Conservation (phyloP, 495 filamentous ascomycete genomes). For the Neurospora intermedia region DNA sequence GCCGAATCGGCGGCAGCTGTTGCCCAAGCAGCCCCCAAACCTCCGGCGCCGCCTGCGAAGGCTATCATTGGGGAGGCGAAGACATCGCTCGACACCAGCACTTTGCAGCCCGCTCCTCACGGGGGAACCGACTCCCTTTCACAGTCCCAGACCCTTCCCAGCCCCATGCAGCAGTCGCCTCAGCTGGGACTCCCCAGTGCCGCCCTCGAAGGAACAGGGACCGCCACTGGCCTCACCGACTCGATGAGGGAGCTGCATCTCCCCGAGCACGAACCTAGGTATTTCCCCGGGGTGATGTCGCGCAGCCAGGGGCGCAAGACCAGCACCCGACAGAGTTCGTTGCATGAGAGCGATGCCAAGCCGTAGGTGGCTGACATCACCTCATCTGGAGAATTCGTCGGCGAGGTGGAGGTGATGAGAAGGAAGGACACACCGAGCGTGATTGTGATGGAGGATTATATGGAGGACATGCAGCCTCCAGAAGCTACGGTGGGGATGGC, state of each 20-base stretch:
- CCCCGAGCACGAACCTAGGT: conserved; percentile 50
- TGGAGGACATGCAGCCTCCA: background rate
- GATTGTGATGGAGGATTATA: background rate
- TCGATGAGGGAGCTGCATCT: conserved; percentile 29
- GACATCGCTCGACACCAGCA: background rate
- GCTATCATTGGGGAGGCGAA: conserved; percentile 10
- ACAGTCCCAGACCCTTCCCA: conserved; percentile 12
- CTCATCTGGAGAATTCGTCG: background rate
- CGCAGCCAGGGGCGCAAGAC: conserved; percentile 38
- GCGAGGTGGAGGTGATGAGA: background rate
- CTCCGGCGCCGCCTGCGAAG: conserved; percentile 21
- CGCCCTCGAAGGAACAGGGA: background rate
- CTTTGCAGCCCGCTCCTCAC: background rate
- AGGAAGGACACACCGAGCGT: background rate
- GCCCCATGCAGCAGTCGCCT: conserved; percentile 10
- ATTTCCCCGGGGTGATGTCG: conserved; percentile 63
- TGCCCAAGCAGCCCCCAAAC: conserved; percentile 6
- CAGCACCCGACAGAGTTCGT: conserved; percentile 32
- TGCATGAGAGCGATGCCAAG: conserved; percentile 26
- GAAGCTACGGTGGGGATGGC: background rate
- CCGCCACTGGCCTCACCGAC: conserved; percentile 4
- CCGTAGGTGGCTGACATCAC: background rate
- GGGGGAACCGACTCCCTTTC: background rate
- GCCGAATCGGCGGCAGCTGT: conserved; percentile 1
- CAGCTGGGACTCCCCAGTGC: background rate